Conservation (phyloP, 2,329 filamentous ascomycete species). For the Exophiala phaeomuriformis region DNA sequence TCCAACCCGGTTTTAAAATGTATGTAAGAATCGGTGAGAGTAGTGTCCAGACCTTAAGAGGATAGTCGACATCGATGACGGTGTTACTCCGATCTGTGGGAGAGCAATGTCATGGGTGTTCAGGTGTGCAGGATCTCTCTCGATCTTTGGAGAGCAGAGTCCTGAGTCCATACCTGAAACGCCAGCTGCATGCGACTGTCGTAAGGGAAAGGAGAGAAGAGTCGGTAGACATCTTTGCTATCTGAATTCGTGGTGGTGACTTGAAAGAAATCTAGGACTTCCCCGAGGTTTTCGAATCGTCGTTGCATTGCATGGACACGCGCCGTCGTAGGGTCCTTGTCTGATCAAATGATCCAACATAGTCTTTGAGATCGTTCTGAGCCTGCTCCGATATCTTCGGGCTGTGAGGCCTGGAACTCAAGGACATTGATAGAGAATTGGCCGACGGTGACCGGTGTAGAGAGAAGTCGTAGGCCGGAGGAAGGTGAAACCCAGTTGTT, state of each 20-base stretch:
- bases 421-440: conserved; percentile 43
- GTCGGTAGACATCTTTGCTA: background rate
- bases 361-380: conserved; percentile 71
- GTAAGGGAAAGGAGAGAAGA: background rate
- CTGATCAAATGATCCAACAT: conserved; percentile 83
- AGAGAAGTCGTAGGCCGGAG: conserved; percentile 68
- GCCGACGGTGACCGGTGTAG: conserved; percentile 37
- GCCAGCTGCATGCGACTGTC: too few species aligned
- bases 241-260: too few species aligned
- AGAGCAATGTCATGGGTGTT: too few species aligned
- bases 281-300: conserved; percentile 10
- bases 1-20: too few species aligned
- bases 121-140: too few species aligned
- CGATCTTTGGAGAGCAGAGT: too few species aligned
- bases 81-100: too few species aligned
- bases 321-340: conserved; percentile 49
- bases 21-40: too few species aligned
- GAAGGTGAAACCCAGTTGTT: conserved; percentile 56
- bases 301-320: conserved; percentile 27
- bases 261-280: conserved; percentile 5
- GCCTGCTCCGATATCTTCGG: conserved; percentile 69
- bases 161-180: too few species aligned
- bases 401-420: conserved; percentile 56
- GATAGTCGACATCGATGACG: too few species aligned
- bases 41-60: too few species aligned